phyloP scores from a whole-genome alignment of 2,329 filamentous ascomycete genomes.

The Clonostachys chloroleuca region DNA sequence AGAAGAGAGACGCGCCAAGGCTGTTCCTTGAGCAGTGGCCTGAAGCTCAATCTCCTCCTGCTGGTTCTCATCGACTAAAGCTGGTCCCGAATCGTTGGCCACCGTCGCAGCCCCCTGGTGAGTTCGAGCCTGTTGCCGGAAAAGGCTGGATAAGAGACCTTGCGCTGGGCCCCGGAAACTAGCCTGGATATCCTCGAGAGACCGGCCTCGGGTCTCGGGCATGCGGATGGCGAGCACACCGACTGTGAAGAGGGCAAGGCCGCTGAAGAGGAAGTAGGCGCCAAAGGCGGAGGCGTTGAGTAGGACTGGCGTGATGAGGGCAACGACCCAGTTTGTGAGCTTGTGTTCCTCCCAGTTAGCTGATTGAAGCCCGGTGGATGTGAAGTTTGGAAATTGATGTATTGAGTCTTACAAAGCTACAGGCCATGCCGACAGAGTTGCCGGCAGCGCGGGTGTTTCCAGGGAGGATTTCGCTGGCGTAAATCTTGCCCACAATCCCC shows the following conservation, averaged over 20 bases:
- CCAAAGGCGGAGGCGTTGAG: conserved; percentile 25
- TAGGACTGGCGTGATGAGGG: conserved; percentile 30
- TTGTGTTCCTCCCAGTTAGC: neutral
- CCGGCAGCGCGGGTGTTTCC: conserved; percentile 48
- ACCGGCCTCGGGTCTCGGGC: conserved; percentile 28
- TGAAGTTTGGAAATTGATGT: neutral
- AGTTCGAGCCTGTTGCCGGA: too few relatives aligned
- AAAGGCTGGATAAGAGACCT: too few relatives aligned
- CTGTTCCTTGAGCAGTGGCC: too few relatives aligned
- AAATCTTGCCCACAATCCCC: conserved; percentile 52
- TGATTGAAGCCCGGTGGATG: neutral
- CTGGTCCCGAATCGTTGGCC: too few relatives aligned
- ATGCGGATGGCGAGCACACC: conserved; percentile 23
- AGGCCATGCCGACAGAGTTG: conserved; percentile 40
- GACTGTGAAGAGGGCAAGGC: conserved; percentile 22
- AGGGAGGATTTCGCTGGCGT: conserved; percentile 54
- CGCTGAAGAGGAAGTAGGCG: conserved; percentile 36
- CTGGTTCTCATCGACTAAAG: too few relatives aligned
- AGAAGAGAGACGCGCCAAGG: too few relatives aligned
- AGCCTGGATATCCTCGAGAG: neutral
- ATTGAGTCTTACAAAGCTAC: conserved; percentile 13
- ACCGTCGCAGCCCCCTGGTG: too few relatives aligned
- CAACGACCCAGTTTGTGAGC: conserved; percentile 31
- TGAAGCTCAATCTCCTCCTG: too few relatives aligned
- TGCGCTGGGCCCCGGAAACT: too few relatives aligned